Base-by-base conservation (phyloP, 1,284 basidiomycete species). In the Apiotrichum brassicae region DNA sequence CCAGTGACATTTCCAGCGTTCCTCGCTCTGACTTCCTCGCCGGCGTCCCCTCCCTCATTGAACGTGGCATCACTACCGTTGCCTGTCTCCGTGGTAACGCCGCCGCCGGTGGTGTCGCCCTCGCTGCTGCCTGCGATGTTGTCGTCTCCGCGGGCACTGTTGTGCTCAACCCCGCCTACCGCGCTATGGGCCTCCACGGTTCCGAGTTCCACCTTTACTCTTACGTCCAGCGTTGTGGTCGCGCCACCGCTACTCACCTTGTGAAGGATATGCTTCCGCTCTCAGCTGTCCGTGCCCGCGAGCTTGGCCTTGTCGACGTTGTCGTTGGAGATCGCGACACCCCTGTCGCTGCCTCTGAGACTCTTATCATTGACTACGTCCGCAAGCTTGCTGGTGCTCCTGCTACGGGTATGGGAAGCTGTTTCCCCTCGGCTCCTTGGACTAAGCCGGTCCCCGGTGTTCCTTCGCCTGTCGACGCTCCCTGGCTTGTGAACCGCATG, bases 61-160 rank as follows among this genome's bases (percentile, higher is more conserved):
- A 71, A 43, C 62, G 73, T 14, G 72, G 71, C 2, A 68, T 77
- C 39, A 56, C 71, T n/a, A 76, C 75, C 1, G 64, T 77, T 24
- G 68, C 75, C 1, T 74, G 74, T 39, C 51, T 77, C 18, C 61
- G 72, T 9, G 74, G 73, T 20, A 77, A 77, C 56, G 74, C 75
- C 1, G 75, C 75, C 19, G 76, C 76, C 3, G 76, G 75, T 6
- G 76, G 76, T 20, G 70, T 77, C 11, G 76, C 76, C 3, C 57
- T 77, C 34, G 75, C 75, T 1, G 71, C 75, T 6, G 72, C 68
- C 2, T 73, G 72, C 33, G 75, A 76, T 59, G 59, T 75, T 16
- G 72, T 74, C 19, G 58, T 75, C 2, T 70, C 66, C 19, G 60
- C 65, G 1, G 65, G 71, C 38, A 62, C 60, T 7, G 74, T 71